Evolutionary conservation across 108 stramenopile species (phyloP), one percentile per base, ranked within the genome.

Genomic region (Nitzschia sp.): DNA sequence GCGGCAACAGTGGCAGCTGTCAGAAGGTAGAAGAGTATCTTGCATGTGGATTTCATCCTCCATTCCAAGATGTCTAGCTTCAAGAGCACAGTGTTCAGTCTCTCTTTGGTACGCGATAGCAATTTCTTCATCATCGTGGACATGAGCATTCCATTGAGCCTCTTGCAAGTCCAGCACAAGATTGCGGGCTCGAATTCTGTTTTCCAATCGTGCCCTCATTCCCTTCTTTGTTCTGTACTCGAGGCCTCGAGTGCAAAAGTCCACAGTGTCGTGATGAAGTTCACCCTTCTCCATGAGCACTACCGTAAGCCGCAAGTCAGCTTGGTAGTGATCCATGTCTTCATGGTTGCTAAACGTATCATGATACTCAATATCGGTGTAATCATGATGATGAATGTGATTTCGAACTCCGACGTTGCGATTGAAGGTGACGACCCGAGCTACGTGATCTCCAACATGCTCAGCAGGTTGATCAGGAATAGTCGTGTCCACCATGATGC

Each of bases 141-240:
- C 40, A 22, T 51, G 66, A 6, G 22, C 21, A 15, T 72, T 53
- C 67, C 66, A 70, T 50, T 72, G 77, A 40, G 56, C 37, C 40
- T 74, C 73, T 44, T 70, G 69, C 48, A 65, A 72, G 38, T 65
- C 53, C 12, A 74, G 22, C 24, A 79, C 69, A 29, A 73, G 69
- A 42, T 70, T 64, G 20, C 57, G 51, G 24, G 70, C 63, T 25
- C 55, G 38, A 12, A 52, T 38, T 48, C 67, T 79, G 63, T 72
- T 69, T 51, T 72, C 60, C 39, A 43, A 41, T 24, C 77, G 71
- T 29, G 25, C 50, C 62, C 48, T 51, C 11, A 57, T 50, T 15
- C 72, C 77, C 41, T 72, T 46, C 54, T 57, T 61, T 40, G 77
- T 73, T 50, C 66, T 48, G 26, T 65, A 63, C 50, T 73, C 72